phyloP scores from a whole-genome alignment of 2,329 filamentous ascomycete species.

The Trichoderma lentiforme region DNA sequence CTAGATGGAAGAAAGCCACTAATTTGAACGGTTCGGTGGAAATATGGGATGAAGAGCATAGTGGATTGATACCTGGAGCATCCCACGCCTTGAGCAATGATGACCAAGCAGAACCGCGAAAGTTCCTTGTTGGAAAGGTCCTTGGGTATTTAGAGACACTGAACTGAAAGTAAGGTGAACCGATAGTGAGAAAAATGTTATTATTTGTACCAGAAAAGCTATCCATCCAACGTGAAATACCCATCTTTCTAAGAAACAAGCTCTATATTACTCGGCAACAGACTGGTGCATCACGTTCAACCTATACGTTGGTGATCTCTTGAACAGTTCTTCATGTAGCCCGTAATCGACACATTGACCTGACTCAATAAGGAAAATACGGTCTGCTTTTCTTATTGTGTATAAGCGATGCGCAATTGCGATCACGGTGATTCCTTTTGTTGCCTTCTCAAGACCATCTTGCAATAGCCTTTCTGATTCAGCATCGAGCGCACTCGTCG shows the following conservation, averaged over 20 bases:
- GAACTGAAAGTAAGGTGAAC: not conserved
- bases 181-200: not conserved
- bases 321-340: not conserved
- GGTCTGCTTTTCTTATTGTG: not conserved
- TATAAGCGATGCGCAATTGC: not conserved
- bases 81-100: conserved; percentile 47
- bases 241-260: not conserved
- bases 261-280: not conserved
- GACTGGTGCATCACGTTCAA: not conserved
- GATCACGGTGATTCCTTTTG: not conserved
- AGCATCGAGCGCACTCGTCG: conserved; percentile 64
- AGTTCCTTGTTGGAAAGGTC: conserved; percentile 5
- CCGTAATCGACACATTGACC: not conserved
- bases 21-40: conserved; percentile 32
- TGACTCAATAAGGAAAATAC: not conserved
- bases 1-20: conserved; percentile 40
- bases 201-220: not conserved
- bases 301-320: not conserved
- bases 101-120: conserved; percentile 41
- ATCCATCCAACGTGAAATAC: not conserved
- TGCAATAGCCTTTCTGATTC: conserved; percentile 58
- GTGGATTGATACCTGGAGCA: conserved; percentile 45
- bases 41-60: conserved; percentile 47
- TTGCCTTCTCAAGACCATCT: conserved; percentile 49
- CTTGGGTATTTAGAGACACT: not conserved